Percentiles rank a stretch among this genome's conserved stretches.
Evolutionary conservation across 1,284 basidiomycete species (phyloP).

Genomic region (Porphyrellus sp.): DNA sequence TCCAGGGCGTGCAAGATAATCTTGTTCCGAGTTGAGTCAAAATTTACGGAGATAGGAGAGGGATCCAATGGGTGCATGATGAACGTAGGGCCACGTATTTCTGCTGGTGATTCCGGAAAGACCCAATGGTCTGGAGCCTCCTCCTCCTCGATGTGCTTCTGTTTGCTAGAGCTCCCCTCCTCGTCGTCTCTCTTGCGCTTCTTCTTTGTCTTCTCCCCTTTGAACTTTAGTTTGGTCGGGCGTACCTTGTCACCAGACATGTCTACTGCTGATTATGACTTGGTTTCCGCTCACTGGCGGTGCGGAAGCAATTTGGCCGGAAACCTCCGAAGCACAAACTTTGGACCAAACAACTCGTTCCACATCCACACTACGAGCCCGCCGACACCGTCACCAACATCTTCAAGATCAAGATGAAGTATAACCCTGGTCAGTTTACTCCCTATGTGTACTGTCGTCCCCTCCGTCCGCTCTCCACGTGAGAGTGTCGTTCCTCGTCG

Average conservation of each 20-base stretch:
- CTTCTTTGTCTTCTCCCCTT: constrained; percentile 80
- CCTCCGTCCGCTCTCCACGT: constrained; percentile 13
- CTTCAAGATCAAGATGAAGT: constrained; percentile 78
- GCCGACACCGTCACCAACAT: constrained; percentile 40
- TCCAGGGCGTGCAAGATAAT: constrained; percentile 62
- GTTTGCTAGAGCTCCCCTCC: constrained; percentile 44
- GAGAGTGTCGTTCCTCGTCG: constrained; percentile 23
- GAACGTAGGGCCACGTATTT: constrained; percentile 82
- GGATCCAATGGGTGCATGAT: constrained; percentile 76
- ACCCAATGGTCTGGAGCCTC: constrained; percentile 76
- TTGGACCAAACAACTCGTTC: constrained; percentile 33
- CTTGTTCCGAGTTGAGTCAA: constrained; percentile 72
- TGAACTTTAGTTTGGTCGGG: constrained; percentile 77
- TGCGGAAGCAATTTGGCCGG: constrained; percentile 12
- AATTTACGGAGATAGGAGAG: constrained; percentile 69
- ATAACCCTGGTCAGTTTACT: constrained; percentile 66
- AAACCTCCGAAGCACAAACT: constrained; percentile 33
- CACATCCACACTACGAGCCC: constrained; percentile 17
- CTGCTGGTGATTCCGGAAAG: constrained; percentile 60
- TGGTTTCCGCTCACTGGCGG: background rate
- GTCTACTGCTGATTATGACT: background rate
- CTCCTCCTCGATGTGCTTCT: constrained; percentile 54
- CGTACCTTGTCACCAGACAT: constrained; percentile 49
- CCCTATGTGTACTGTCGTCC: constrained; percentile 6
- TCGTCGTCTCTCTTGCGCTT: constrained; percentile 69